These are phyloP conservation scores for Cryptococcus sp. DNA, from an alignment of 1,284 basidiomycete species.

Conservation along the genomic window DNA sequence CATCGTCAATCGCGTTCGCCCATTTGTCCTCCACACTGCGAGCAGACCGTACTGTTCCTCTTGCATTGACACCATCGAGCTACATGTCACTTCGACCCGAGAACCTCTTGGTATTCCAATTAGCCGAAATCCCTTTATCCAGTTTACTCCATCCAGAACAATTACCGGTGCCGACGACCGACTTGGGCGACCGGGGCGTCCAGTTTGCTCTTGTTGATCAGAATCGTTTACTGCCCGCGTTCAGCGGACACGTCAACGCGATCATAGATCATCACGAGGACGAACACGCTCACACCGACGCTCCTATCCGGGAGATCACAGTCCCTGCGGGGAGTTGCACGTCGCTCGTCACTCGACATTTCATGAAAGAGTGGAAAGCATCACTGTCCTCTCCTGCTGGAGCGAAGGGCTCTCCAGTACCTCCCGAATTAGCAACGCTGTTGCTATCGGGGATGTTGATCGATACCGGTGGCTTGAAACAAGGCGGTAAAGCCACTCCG, in stretches of 20 bases:
- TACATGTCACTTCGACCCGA: conserved; percentile 82
- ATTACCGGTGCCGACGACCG: conserved; percentile 39
- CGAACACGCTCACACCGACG: conserved; percentile 66
- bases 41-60: conserved; percentile 64
- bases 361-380: conserved; percentile 51
- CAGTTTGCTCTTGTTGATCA: conserved; percentile 85
- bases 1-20: conserved; percentile 77
- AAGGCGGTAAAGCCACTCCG: conserved; percentile 69
- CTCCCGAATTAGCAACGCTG: conserved; percentile 68
- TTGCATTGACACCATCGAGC: conserved; percentile 68
- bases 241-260: conserved; percentile 64
- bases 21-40: conserved; percentile 65
- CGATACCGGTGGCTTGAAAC: conserved; percentile 76
- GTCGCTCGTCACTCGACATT: conserved; percentile 69
- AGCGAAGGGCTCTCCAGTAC: conserved; percentile 39
- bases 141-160: conserved; percentile 54
- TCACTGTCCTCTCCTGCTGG: conserved; percentile 28
- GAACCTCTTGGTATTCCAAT: conserved; percentile 72
- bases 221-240: conserved; percentile 67
- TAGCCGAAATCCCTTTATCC: conserved; percentile 65
- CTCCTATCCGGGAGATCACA: conserved; percentile 67
- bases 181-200: conserved; percentile 60
- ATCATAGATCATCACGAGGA: conserved; percentile 95
- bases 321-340: conserved; percentile 71
- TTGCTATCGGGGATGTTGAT: conserved; percentile 76